A percentile compares a stretch with the other conserved stretches of the same genome.
These are phyloP conservation scores for Diutina rugosa DNA, from an alignment of 1,139 yeast genomes.

Conservation along the genomic window DNA sequence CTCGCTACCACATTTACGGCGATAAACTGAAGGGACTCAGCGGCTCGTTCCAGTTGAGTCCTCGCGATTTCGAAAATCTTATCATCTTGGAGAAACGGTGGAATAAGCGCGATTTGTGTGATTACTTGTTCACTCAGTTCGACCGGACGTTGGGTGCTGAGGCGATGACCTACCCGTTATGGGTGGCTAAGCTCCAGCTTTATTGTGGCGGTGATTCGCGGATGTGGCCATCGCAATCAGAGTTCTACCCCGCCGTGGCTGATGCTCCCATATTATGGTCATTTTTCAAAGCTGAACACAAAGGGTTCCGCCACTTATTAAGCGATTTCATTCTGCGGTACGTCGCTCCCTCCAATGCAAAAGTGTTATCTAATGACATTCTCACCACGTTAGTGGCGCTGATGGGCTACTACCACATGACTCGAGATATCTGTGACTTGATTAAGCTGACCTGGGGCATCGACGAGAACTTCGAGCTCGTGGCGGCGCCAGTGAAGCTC, in stretches of 20 bases:
- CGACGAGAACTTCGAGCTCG: neutral
- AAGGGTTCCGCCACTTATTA: neutral
- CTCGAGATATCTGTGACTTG: neutral
- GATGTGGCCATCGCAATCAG: neutral
- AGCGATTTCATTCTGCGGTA: neutral
- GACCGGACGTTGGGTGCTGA: neutral
- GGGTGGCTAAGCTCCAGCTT: neutral
- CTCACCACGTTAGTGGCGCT: neutral
- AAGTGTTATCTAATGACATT: neutral
- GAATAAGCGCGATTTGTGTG: slow-evolving; percentile 1
- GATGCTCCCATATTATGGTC: neutral
- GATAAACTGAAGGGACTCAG: neutral
- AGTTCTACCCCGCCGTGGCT: neutral
- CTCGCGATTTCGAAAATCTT: neutral
- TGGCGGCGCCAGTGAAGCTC: neutral
- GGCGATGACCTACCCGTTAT: neutral
- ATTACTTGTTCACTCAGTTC: neutral
- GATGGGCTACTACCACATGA: neutral
- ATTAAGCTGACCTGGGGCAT: slow-evolving; percentile 1
- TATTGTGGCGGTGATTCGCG: slow-evolving; percentile 1
- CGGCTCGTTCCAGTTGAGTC: neutral
- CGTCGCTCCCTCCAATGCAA: neutral
- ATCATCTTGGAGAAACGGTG: neutral
- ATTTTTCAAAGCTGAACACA: neutral
- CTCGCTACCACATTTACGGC: neutral